Evolutionary conservation across 768 basidiomycete species (phyloP), one percentile per base, ranked within the genome.

Genomic region (Jaapia argillacea): DNA sequence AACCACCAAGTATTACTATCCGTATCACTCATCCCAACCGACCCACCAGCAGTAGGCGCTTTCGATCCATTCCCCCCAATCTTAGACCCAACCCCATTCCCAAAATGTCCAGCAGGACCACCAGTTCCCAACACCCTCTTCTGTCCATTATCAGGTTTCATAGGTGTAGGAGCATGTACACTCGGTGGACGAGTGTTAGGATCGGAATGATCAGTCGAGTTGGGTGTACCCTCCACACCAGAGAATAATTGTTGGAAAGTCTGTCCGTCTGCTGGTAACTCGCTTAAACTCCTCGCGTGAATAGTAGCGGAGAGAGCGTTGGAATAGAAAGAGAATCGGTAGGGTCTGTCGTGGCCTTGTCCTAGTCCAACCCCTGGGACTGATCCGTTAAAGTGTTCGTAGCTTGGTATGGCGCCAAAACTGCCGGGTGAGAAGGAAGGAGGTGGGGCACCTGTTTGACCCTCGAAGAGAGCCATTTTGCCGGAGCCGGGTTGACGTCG

Each of bases 311-410:
- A 79, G 40, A 96, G 68, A 3, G 84, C 74, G 54, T 96, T 98
- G 14, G 90, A 97, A 64, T 98, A 99, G 66, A 98, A 99, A 0
- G 96, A 97, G 66, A 98, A 99, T 36, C 96, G 77, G 57, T 97
- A 98, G 6, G 93, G 94, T 54, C 91, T 71, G 54, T 92, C 90
- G 50, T 91, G 83, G 1, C 62, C 62, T 2, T 49, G 49, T 12
- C 36, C 42, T 24, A n/a, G 21, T n/a, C 10, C 42, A 21, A 43
- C 23, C n/a, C 21, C 6, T 13, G 51, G 21, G 3, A 31, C 18
- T 33, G n/a, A 23, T 3, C 27, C 27, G 6, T n/a, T 31, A 10
- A 72, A 40, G n/a, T 71, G 62, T 14, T 70, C 69, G 25, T 57
- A 59, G 1, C 69, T 72, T 3, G 67, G 66, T 24, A 71, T 62